Base-by-base conservation (phyloP, 805 yeast genomes). In the Zygosaccharomyces lentus region DNA sequence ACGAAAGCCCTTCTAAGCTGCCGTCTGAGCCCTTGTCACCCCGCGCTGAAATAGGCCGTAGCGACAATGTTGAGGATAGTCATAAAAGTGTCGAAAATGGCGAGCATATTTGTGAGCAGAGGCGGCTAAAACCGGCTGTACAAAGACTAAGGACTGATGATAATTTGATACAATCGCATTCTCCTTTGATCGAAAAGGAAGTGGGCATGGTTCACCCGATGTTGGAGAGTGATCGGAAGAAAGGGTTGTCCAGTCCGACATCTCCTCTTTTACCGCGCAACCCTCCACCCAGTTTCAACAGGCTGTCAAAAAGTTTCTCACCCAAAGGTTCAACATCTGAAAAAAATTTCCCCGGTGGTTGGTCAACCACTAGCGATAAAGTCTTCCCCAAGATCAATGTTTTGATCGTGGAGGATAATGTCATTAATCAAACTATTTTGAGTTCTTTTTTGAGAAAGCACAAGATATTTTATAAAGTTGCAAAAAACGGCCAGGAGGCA, bases 401-500 rank as follows among this genome's bases (percentile, higher is more conserved):
- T 1, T 69, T 93, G 43, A 90, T 93, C 34, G 99, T 93, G 8
- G 99, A 93, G 65, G 99, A 93, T 72, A 93, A 93, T 66, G 83
- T 89, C 30, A 90, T 93, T 59, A 93, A 93, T 67, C 95, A 87
- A 68, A 85, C 87, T 40, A 90, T 93, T 73, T 73, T 93, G 63
- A 93, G 90, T 13, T 86, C 95, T 12, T 91, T 89, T 58, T 72
- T 93, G 64, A 77, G 88, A 54, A 84, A 87, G 52, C 91, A 91
- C 58, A 79, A 86, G 47, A 90, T 93, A 25, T 84, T 83, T 35
- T 88, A 82, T 53, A 83, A 82, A 50, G 82, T 89, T 37, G 98
- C 98, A 4, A 84, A 86, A 48, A 91, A 89, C 56, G 99, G 99
- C 24, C 80, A 82, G 56, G 98, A 93, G 60, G 99, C 99, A 1